Base-by-base conservation (phyloP, 371 early-diverging fungal genomes). In the Mucor circinelloides region DNA sequence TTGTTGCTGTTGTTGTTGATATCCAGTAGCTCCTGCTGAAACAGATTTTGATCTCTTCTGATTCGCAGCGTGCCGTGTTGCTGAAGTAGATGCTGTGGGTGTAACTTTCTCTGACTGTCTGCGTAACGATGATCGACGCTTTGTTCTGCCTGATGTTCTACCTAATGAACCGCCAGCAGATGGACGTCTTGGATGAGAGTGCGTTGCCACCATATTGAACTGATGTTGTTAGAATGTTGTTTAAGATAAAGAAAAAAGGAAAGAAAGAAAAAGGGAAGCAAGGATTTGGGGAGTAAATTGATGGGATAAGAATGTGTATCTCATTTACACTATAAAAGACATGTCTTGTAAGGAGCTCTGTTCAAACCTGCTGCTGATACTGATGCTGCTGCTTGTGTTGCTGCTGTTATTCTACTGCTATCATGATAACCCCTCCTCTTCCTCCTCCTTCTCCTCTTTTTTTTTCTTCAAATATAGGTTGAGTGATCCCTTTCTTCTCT, bases 211-310 rank as follows among this genome's bases (percentile, higher is more conserved):
- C 67, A 67, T 67, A 17, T 30, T 13, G 2, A 40, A 27, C 5
- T 15, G n/a, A 21, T 15, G 34, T 48, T 42, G 38, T 10, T 17
- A 50, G 36, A 60, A 54, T 44, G 56, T 58, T 17, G 10, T 31
- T n/a, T 27, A 61, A 12, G 52, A 38, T 58, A n/a, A 69, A 56
- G 34, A 68, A 57, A 21, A 62, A 40, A 36, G 27, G 23, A 67
- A 44, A 55, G 31, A 60, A 31, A 46, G 38, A 17, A 27, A 42
- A 34, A 61, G 21, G 38, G 27, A 60, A 36, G 30, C 28, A 60
- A 56, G 19, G 48, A 48, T 48, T 48, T 19, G 48, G 48, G 48
- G 21, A 34, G 42, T 21, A 25, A 31, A 12, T 55, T 28, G 31
- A 27, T 54, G 10, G 40, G 25, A 54, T 50, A 30, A 34, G 27